Evolutionary conservation across 2,329 filamentous ascomycete genomes (phyloP).

Genomic region (Alternaria arbusti): DNA sequence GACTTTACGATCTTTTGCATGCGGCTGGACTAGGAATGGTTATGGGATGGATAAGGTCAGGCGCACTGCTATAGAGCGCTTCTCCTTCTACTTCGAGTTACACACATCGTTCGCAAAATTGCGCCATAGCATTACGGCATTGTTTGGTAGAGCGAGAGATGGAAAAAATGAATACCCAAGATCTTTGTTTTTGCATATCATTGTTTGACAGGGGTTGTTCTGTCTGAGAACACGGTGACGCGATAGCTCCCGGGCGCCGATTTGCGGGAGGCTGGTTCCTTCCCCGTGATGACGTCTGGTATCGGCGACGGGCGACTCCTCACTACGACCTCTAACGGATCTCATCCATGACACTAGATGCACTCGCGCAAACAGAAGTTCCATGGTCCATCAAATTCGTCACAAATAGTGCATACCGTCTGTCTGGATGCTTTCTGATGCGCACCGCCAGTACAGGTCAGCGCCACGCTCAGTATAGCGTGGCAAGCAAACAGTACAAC

Average conservation of each 20-base stretch:
- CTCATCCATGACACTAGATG: too few relatives aligned
- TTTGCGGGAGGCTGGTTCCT: neutral
- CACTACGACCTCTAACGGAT: neutral
- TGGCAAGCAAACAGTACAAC: neutral
- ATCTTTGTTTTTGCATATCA: neutral
- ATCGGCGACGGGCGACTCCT: neutral
- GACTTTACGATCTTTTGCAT: slow-evolving; percentile 6
- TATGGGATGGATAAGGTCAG: neutral
- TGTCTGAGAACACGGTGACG: neutral
- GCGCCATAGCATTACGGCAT: neutral
- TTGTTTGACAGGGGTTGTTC: neutral
- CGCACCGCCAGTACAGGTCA: slow-evolving; percentile 9
- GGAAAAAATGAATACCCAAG: slow-evolving; percentile 1
- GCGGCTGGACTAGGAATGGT: neutral
- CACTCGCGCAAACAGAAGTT: slow-evolving; percentile 1
- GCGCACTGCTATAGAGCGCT: neutral
- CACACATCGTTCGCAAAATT: slow-evolving; percentile 1
- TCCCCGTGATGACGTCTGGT: neutral
- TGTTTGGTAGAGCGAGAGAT: neutral
- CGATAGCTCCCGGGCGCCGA: neutral
- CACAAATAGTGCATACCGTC: neutral
- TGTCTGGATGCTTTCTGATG: neutral
- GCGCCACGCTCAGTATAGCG: slow-evolving; percentile 2
- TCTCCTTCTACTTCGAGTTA: neutral
- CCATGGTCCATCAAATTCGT: neutral